Base-by-base conservation (phyloP, 116 monocot genomes). In the Dioscorea cayenensis region DNA sequence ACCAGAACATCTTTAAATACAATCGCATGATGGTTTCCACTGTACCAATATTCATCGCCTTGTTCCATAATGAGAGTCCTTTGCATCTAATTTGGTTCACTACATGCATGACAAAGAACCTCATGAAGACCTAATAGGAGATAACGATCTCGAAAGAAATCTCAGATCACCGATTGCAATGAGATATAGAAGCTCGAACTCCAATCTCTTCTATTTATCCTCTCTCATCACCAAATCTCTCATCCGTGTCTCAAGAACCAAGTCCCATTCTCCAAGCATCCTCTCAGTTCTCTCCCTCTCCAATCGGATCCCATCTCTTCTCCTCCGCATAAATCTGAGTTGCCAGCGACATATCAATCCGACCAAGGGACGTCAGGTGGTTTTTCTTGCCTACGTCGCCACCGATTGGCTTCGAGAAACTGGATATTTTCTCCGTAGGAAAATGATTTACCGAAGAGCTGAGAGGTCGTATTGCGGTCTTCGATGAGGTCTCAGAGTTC, bases 221-320 rank as follows among this genome's bases (percentile, higher is more conserved):
- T 52, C 77, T 36, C 85, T 75, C 80, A 58, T 67, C 72, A 83
- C 89, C 60, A 76, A 76, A 67, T 83, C 68, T 68, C 74, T 74
- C 58, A 85, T 52, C 62, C 55, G 76, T 28, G n/a, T 76, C 60
- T 83, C 85, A 32, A 89, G 28, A 63, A 69, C 71, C 28, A 63
- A 27, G 37, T 60, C 78, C 70, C 73, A 68, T 73, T 76, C 78
- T n/a, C 36, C 73, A 18, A 89, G 66, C 61, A 83, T 2, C 77
- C 27, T 66, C 83, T 85, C 89, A 59, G 76, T 85, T 76, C 51
- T 85, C 78, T 83, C 80, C 71, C 77, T 68, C 80, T 85, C 89
- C 67, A 69, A 7, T 63, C 81, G 73, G 38, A 89, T 72, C 76
- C 73, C 75, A 78, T 83, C 83, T 67, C 61, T 73, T 60, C 78